Conservation (phyloP, 176 grass and related monocot genomes). For the Musa troglodytarum region DNA sequence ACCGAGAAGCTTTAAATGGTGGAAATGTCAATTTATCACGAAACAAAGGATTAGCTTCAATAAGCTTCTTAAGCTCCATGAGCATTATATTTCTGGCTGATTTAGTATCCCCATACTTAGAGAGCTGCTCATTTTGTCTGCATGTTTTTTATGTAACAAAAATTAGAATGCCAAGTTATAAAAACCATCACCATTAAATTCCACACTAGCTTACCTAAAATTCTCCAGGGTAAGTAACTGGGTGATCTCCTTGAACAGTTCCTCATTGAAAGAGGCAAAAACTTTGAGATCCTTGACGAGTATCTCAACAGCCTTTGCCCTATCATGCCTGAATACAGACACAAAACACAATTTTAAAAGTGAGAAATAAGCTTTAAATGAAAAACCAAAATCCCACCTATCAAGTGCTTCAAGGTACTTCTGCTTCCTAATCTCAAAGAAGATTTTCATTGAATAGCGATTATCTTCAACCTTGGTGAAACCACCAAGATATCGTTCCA, state of each 20-base stretch:
- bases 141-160: conserved; percentile 1
- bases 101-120: conserved; percentile 98
- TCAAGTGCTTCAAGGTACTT: conserved; percentile 99
- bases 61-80: conserved; percentile 95
- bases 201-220: conserved; percentile 44
- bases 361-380: conserved; percentile 11
- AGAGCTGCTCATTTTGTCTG: conserved; percentile 99
- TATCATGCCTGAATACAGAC: conserved; percentile 55
- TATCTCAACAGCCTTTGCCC: conserved; percentile 93
- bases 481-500: conserved; percentile 92
- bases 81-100: conserved; percentile 99
- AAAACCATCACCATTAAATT: conserved; percentile 10
- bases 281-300: conserved; percentile 99
- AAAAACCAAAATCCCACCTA: conserved; percentile 36
- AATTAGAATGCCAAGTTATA: too few relatives aligned
- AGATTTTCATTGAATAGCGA: conserved; percentile 99
- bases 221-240: conserved; percentile 96
- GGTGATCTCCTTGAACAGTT: conserved; percentile 99
- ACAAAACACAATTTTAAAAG: not conserved
- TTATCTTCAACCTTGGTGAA: conserved; percentile 99
- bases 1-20: conserved; percentile 83
- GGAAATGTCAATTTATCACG: conserved; percentile 96
- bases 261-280: conserved; percentile 97
- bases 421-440: conserved; percentile 99
- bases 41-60: conserved; percentile 90